Base-by-base conservation (phyloP, 208 protist genomes). In the Leishmania martiniquensis region DNA sequence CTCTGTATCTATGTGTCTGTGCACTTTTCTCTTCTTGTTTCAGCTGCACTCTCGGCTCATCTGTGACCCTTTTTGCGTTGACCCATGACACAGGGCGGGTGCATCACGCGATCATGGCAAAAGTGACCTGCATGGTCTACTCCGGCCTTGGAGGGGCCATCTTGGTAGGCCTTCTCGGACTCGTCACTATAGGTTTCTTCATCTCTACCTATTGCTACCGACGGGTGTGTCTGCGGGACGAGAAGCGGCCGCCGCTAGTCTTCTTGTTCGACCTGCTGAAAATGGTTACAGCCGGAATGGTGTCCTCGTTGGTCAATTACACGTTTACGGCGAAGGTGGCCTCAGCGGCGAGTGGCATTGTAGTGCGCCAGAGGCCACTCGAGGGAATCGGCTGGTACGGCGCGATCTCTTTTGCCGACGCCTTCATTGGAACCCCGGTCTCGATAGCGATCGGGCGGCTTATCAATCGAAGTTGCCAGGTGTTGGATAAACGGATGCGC, bases 331-430 rank as follows among this genome's bases (percentile, higher is more conserved):
- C 81, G 0, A 87, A 89, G 59, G 67, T 88, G 12, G 52, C 85
- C 29, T 75, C 42, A 12, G 85, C 78, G 15, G 71, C 83, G 2
- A 55, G 25, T 5, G 74, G 76, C 75, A 81, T 88, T 1, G 75
- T 67, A 4, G 71, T 88, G 13, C 77, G 78, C 62, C 69, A 66
- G 4, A 87, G 85, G 75, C 77, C 80, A 39, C 60, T 91, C 66
- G 83, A 89, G 55, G 85, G 85, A 37, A 84, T 89, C 57, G 88
- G 83, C 39, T 91, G 85, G 85, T 91, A 91, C 51, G 78, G 79
- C 47, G 83, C 83, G 1, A 77, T 88, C 25, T 88, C 76, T 79
- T 74, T 76, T 5, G 32, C 82, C 5, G 88, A 91, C 49, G 80
- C 82, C 17, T 32, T 89, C 32, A 45, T 89, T 44, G 83, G 83